Conservation (phyloP, 2,329 filamentous ascomycete genomes). For the Botrytis galanthina region DNA sequence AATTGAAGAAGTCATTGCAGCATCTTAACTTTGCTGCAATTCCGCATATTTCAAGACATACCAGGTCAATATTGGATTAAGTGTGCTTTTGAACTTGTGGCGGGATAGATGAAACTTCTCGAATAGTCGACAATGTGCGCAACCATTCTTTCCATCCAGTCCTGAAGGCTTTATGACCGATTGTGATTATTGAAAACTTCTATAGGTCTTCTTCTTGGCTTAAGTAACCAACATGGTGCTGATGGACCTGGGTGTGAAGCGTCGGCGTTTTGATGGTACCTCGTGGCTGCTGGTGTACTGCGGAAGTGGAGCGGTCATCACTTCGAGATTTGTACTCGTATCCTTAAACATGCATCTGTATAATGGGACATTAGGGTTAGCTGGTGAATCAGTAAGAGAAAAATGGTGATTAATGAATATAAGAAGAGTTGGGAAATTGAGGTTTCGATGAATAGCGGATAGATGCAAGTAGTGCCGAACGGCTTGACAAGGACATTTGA, state of each 20-base stretch:
- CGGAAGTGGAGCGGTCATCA: not conserved
- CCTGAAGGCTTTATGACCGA: not conserved
- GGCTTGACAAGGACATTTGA: not conserved
- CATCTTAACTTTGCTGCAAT: too few relatives aligned
- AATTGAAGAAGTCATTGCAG: accelerated
- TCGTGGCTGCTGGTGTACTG: not conserved
- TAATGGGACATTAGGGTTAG: accelerated
- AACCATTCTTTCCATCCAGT: not conserved
- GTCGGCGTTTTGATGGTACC: not conserved
- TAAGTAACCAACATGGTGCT: not conserved
- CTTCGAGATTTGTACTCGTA: accelerated
- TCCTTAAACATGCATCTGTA: not conserved
- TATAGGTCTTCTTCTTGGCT: too few relatives aligned
- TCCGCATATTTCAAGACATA: not conserved
- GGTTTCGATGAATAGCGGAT: not conserved
- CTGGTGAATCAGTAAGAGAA: too few relatives aligned
- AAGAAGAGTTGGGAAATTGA: not conserved
- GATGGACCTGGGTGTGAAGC: not conserved
- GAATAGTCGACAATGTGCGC: not conserved
- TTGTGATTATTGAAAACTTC: not conserved
- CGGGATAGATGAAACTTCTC: not conserved
- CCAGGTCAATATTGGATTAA: not conserved
- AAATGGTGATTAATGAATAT: not conserved
- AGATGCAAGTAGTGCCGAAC: not conserved
- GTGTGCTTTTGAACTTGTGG: not conserved